Percentiles rank a stretch among this genome's conserved stretches.
phyloP scores from a whole-genome alignment of 2,329 filamentous ascomycete species.

The Rhinocladiella mackenziei region DNA sequence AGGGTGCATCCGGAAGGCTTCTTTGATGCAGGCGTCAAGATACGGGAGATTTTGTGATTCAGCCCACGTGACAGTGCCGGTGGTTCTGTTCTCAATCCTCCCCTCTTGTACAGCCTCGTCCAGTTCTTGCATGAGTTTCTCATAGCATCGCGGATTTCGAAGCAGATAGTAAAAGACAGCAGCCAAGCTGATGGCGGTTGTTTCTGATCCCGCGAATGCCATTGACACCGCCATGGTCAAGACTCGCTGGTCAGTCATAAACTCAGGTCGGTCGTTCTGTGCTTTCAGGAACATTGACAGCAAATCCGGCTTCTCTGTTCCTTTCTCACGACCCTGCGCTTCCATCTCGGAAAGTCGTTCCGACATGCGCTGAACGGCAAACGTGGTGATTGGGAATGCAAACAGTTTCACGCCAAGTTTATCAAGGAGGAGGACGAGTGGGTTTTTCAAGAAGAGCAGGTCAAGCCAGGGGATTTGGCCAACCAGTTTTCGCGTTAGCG shows the following conservation, averaged over 20 bases:
- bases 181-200: constrained; percentile 69
- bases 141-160: constrained; percentile 50
- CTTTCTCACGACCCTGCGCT: constrained; percentile 21
- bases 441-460: constrained; percentile 29
- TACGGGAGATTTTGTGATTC: constrained; percentile 66
- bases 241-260: constrained; percentile 33
- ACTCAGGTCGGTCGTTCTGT: constrained; percentile 29
- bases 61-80: constrained; percentile 40
- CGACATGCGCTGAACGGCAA: constrained; percentile 63
- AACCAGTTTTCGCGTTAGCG: constrained; percentile 13
- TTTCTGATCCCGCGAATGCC: constrained; percentile 68
- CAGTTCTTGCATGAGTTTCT: constrained; percentile 27
- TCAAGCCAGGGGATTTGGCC: constrained; percentile 30
- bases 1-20: constrained; percentile 72
- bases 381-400: constrained; percentile 68
- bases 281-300: constrained; percentile 31
- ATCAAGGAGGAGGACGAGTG: constrained; percentile 54
- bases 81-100: constrained; percentile 16
- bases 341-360: constrained; percentile 57
- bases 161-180: constrained; percentile 72
- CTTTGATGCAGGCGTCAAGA: constrained; percentile 73
- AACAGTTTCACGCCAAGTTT: constrained; percentile 64
- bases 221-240: constrained; percentile 30
- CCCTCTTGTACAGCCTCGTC: constrained; percentile 24
- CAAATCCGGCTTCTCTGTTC: constrained; percentile 22